Conservation (phyloP, 345 rosid species). For the Abelmoschus esculentus region DNA sequence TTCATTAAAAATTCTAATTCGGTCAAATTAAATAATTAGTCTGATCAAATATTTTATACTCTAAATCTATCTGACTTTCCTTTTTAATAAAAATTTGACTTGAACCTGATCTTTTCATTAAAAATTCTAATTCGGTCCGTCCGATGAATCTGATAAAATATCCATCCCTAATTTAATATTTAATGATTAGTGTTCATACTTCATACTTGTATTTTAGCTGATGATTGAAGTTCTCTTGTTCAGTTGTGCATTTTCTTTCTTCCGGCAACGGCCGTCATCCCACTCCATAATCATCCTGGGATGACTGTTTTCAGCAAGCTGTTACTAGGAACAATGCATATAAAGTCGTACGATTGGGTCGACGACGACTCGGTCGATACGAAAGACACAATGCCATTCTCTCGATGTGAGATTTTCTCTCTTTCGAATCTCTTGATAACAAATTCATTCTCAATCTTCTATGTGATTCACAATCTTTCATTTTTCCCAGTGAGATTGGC, state of each 20-base stretch:
- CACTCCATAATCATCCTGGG: constrained; percentile 71
- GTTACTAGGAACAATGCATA: constrained; percentile 55
- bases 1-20: too few species aligned
- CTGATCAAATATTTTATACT: too few species aligned
- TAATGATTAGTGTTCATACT: too few species aligned
- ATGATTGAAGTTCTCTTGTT: constrained; percentile 8
- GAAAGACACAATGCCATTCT: constrained; percentile 4
- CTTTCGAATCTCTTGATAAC: background rate
- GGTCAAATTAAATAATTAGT: too few species aligned
- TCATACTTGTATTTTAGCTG: background rate
- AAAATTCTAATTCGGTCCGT: too few species aligned
- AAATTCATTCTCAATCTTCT: background rate
- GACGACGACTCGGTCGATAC: constrained; percentile 23
- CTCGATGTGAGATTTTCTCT: constrained; percentile 25
- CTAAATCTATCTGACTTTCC: too few species aligned
- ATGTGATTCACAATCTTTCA: background rate
- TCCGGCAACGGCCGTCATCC: constrained; percentile 54
- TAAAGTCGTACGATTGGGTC: constrained; percentile 60
- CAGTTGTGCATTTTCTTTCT: constrained; percentile 67
- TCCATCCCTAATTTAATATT: too few species aligned
- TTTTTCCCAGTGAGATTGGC: constrained; percentile 45
- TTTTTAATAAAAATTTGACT: too few species aligned
- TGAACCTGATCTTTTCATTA: too few species aligned
- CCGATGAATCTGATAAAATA: too few species aligned
- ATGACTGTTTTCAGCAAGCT: constrained; percentile 78